Conservation (phyloP, 2,329 filamentous ascomycete genomes). For the Orbilia quercus region DNA sequence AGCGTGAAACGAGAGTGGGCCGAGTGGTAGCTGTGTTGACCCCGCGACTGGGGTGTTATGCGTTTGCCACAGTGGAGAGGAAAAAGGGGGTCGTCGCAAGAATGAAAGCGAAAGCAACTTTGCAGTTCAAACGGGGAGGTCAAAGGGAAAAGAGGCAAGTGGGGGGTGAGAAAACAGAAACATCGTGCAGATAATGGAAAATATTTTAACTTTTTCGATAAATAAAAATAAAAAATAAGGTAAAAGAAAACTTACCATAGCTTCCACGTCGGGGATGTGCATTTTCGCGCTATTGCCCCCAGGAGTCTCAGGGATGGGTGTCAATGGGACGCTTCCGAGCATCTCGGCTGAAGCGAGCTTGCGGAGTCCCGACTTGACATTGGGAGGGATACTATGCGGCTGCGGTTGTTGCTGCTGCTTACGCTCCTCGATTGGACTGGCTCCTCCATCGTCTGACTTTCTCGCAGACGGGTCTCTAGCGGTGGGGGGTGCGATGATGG, state of each 20-base stretch:
- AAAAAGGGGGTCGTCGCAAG: conserved; percentile 48
- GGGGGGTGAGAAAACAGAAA: conserved; percentile 21
- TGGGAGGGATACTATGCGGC: conserved; percentile 9
- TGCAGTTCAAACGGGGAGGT: conserved; percentile 7
- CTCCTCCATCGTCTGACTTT: conserved; percentile 33
- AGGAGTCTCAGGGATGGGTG: conserved; percentile 53
- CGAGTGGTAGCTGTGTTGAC: conserved; percentile 48
- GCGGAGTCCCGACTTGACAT: conserved; percentile 44
- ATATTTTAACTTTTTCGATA: no score
- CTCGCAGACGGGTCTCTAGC: conserved; percentile 19
- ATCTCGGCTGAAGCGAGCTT: conserved; percentile 52
- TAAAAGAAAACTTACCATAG: conserved; percentile 48
- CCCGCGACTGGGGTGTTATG: conserved; percentile 36
- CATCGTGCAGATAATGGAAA: conserved; percentile 17
- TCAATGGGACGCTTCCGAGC: conserved; percentile 52
- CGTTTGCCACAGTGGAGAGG: conserved; percentile 56
- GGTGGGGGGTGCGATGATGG: conserved; percentile 8
- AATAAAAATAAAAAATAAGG: no score
- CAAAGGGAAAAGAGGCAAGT: conserved; percentile 31
- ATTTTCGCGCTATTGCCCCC: conserved; percentile 30
- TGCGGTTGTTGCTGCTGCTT: conserved; percentile 14
- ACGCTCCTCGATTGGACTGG: conserved; percentile 28
- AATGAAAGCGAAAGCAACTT: no score
- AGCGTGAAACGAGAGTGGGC: conserved; percentile 49
- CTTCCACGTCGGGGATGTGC: conserved; percentile 36